Conservation (phyloP, 305 asterid genomes). For the Rubia tinctorum region DNA sequence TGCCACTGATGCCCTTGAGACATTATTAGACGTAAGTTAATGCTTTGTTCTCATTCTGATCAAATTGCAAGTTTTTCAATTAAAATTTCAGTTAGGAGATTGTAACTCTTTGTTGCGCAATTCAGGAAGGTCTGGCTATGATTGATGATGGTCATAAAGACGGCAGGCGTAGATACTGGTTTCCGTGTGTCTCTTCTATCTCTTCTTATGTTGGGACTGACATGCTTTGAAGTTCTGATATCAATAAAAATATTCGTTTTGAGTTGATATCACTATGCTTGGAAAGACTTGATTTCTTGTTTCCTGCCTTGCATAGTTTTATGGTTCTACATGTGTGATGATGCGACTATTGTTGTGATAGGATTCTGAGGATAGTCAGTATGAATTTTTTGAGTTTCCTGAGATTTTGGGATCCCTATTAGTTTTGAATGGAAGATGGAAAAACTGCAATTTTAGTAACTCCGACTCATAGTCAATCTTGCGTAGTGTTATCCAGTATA, state of each 20-base stretch:
- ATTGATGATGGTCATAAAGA: conserved; percentile 90
- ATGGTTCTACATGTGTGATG: neutral
- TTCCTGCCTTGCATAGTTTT: neutral
- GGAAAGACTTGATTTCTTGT: neutral
- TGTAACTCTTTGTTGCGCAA: conserved; percentile 12
- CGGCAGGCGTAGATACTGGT: conserved; percentile 81
- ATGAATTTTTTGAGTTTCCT: neutral
- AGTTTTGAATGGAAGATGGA: neutral
- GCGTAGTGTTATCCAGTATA: neutral
- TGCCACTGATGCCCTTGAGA: conserved; percentile 93
- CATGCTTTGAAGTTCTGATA: conserved; percentile 27
- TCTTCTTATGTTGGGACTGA: conserved; percentile 60
- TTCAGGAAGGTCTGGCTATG: conserved; percentile 96
- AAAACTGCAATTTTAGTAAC: neutral
- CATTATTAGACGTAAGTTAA: conserved; percentile 69
- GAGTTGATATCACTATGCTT: neutral
- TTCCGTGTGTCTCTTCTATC: conserved; percentile 81
- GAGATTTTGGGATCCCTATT: neutral
- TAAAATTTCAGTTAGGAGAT: conserved; percentile 14
- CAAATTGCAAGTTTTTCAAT: neutral
- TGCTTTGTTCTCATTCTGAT: conserved; percentile 9
- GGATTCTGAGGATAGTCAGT: neutral
- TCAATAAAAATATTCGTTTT: neutral
- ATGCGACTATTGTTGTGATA: neutral
- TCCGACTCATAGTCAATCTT: neutral